These are phyloP conservation scores for Fusarium sp. DNA, from an alignment of 2,329 filamentous ascomycete species.

Conservation along the genomic window DNA sequence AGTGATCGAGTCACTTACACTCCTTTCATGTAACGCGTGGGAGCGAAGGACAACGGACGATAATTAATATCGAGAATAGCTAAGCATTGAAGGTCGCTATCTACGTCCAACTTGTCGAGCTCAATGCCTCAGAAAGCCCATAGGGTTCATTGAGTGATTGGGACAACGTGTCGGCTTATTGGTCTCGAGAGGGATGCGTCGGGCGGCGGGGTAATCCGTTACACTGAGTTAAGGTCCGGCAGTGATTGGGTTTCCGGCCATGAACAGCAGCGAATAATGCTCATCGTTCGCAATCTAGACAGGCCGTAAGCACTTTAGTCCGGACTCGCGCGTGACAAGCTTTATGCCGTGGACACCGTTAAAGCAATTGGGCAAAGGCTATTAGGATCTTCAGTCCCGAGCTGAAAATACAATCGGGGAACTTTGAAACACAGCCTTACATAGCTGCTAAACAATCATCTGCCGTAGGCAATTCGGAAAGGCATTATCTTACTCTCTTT, in stretches of 20 bases:
- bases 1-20: not conserved
- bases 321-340: not conserved
- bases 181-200: not conserved
- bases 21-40: not conserved
- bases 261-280: not conserved
- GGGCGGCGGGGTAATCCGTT: not conserved
- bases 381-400: not conserved
- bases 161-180: not conserved
- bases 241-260: not conserved
- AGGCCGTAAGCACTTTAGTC: not conserved
- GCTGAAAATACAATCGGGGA: not conserved
- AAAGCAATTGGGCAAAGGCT: not conserved
- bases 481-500: rapidly evolving
- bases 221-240: too few species aligned
- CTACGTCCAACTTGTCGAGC: rapidly evolving
- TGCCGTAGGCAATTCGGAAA: rapidly evolving
- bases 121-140: not conserved
- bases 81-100: not conserved
- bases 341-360: not conserved
- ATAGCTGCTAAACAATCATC: not conserved
- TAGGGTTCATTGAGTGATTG: not conserved
- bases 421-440: not conserved
- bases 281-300: not conserved
- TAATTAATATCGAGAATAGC: not conserved
- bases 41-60: not conserved